Percentiles rank a stretch among this genome's conserved stretches.
Conservation (phyloP, 805 yeast genomes). For the Nakazawaea holstii region DNA sequence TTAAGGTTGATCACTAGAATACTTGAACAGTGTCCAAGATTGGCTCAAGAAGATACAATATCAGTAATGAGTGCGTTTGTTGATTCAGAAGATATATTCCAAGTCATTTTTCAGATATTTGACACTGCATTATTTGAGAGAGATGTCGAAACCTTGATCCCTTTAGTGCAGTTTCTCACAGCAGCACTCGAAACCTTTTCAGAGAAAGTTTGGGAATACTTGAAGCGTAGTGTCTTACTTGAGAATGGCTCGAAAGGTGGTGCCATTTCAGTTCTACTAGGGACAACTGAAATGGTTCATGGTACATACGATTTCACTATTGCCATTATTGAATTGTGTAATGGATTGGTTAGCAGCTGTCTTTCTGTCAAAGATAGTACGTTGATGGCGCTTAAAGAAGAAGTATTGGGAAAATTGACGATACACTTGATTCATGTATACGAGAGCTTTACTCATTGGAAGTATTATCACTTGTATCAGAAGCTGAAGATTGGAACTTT, state of each 20-base stretch:
- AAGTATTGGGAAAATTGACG: slow-evolving; percentile 49
- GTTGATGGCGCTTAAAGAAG: slow-evolving; percentile 40
- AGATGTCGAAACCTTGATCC: slow-evolving; percentile 37
- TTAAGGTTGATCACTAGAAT: slow-evolving; percentile 46
- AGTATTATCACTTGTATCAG: slow-evolving; percentile 50
- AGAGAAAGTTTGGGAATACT: slow-evolving; percentile 72
- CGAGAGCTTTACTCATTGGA: slow-evolving; percentile 72
- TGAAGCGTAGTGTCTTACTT: slow-evolving; percentile 61
- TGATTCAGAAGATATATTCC: slow-evolving; percentile 31
- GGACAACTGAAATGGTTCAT: slow-evolving; percentile 64
- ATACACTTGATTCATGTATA: slow-evolving; percentile 59
- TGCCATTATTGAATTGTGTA: slow-evolving; percentile 49
- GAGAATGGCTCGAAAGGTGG: slow-evolving; percentile 64
- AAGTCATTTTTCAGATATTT: slow-evolving; percentile 57
- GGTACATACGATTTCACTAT: slow-evolving; percentile 66
- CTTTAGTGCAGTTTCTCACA: slow-evolving; percentile 44
- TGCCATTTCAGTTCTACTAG: slow-evolving; percentile 52
- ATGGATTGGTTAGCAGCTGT: slow-evolving; percentile 47
- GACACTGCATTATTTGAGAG: slow-evolving; percentile 63
- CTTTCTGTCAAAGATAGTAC: slow-evolving; percentile 31
- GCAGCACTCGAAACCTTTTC: slow-evolving; percentile 46
- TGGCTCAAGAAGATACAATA: slow-evolving; percentile 21
- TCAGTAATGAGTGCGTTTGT: slow-evolving; percentile 30
- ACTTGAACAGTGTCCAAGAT: slow-evolving; percentile 31
- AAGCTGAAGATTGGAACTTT: slow-evolving; percentile 55